Percentiles rank a stretch among this genome's conserved stretches.
These are phyloP conservation scores for Blastobotrys aristatus DNA, from an alignment of 1,139 yeast species.

Conservation along the genomic window DNA sequence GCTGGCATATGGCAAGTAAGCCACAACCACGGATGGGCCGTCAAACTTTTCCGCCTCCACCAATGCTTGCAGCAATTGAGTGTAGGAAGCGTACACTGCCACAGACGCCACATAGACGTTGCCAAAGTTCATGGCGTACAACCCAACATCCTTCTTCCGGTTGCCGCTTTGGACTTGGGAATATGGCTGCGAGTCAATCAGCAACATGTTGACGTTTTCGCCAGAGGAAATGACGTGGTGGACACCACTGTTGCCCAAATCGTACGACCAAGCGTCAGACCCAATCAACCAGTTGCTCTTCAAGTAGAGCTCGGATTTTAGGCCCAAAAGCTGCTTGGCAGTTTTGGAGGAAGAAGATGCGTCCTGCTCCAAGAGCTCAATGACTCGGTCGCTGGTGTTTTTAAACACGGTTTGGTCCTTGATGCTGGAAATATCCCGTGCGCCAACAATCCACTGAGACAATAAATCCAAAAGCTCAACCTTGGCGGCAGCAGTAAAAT, in stretches of 20 bases:
- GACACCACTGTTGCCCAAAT: conserved; percentile 86
- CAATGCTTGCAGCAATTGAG: conserved; percentile 85
- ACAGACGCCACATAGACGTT: conserved; percentile 90
- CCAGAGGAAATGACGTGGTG: conserved; percentile 77
- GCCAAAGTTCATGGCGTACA: conserved; percentile 93
- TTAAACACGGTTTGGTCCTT: conserved; percentile 15
- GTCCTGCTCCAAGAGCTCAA: conserved; percentile 38
- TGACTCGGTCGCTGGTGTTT: conserved; percentile 34
- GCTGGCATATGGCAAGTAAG: conserved; percentile 72
- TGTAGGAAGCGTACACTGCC: conserved; percentile 88
- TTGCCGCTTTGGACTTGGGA: conserved; percentile 36
- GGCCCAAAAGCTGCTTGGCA: conserved; percentile 45
- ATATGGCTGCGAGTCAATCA: conserved; percentile 90
- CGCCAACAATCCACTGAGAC: conserved; percentile 58
- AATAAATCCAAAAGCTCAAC: conserved; percentile 51
- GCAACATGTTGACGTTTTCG: conserved; percentile 73
- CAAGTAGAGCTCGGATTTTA: conserved; percentile 34
- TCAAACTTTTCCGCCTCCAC: conserved; percentile 81
- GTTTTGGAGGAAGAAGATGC: conserved; percentile 37
- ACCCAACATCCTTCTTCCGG: conserved; percentile 89
- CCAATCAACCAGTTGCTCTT: conserved; percentile 81
- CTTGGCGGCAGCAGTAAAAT: conserved; percentile 44
- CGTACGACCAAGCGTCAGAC: conserved; percentile 94
- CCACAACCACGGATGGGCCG: conserved; percentile 89
- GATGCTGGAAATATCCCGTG: conserved; percentile 27